phyloP scores from a whole-genome alignment of 805 yeast genomes.

The Priceomyces haplophilus region DNA sequence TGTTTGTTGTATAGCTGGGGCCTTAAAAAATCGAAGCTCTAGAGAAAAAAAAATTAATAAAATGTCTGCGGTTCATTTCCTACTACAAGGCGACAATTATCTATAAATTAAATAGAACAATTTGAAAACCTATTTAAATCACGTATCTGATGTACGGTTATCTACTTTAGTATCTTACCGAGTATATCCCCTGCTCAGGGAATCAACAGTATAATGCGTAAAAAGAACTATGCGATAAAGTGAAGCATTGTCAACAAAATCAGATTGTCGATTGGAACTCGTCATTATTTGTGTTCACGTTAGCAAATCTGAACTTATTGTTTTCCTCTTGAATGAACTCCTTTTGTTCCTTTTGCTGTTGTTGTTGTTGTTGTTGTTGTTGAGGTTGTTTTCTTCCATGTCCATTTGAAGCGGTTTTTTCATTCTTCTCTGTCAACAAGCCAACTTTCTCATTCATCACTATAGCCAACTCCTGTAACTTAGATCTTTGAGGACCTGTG shows the following conservation, averaged over 20 bases:
- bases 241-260: slow-evolving; percentile 1
- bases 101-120: slow-evolving; percentile 1
- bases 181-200: neutral
- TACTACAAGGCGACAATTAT: neutral
- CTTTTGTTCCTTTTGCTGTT: slow-evolving; percentile 28
- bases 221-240: slow-evolving; percentile 9
- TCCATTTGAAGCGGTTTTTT: slow-evolving; percentile 77
- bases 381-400: slow-evolving; percentile 44
- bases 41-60: neutral
- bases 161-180: slow-evolving; percentile 3
- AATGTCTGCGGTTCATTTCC: neutral
- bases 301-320: slow-evolving; percentile 44
- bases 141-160: neutral
- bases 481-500: slow-evolving; percentile 75
- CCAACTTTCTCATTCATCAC: slow-evolving; percentile 78
- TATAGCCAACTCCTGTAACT: slow-evolving; percentile 83
- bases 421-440: slow-evolving; percentile 78
- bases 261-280: slow-evolving; percentile 38
- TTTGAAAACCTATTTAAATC: slow-evolving; percentile 1
- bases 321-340: slow-evolving; percentile 35
- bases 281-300: slow-evolving; percentile 42
- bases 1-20: neutral
- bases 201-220: slow-evolving; percentile 2
- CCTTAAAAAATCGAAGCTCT: neutral
- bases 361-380: slow-evolving; percentile 32